Evolutionary conservation across 2,329 filamentous ascomycete genomes (phyloP).

Genomic region (Fusarium keratoplasticum): DNA sequence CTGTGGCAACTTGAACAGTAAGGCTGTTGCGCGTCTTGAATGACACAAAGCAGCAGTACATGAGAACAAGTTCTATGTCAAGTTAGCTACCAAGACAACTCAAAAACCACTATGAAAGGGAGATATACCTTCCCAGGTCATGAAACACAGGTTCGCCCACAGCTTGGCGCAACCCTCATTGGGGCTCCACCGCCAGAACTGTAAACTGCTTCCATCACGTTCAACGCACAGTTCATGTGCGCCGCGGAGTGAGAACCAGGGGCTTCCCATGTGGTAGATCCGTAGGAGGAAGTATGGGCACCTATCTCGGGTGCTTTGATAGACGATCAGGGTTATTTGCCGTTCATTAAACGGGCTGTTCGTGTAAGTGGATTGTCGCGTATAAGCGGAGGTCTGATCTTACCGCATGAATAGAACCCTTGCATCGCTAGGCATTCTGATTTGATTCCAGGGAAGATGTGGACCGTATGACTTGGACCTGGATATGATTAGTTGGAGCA

Average conservation of each 20-base stretch:
- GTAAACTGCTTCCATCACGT: slow-evolving; percentile 61
- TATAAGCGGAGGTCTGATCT: slow-evolving; percentile 5
- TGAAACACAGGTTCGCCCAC: slow-evolving; percentile 68
- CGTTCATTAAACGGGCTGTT: slow-evolving; percentile 67
- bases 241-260: slow-evolving; percentile 62
- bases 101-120: not conserved
- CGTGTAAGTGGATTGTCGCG: slow-evolving; percentile 7
- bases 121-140: slow-evolving; percentile 69
- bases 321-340: slow-evolving; percentile 64
- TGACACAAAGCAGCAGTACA: slow-evolving; percentile 68
- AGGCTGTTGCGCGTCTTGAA: slow-evolving; percentile 64
- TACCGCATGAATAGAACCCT: slow-evolving; percentile 68
- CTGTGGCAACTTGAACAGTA: slow-evolving; percentile 56
- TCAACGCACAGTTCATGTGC: slow-evolving; percentile 66
- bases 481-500: slow-evolving; percentile 5
- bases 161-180: slow-evolving; percentile 56
- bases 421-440: slow-evolving; percentile 59
- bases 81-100: slow-evolving; percentile 12
- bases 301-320: slow-evolving; percentile 57
- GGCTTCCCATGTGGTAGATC: slow-evolving; percentile 52
- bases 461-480: slow-evolving; percentile 62
- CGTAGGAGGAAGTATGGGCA: slow-evolving; percentile 62
- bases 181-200: slow-evolving; percentile 64
- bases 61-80: slow-evolving; percentile 66
- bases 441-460: slow-evolving; percentile 55